Evolutionary conservation across 768 basidiomycete genomes (phyloP).

Genomic region (Auricularia heimuer): DNA sequence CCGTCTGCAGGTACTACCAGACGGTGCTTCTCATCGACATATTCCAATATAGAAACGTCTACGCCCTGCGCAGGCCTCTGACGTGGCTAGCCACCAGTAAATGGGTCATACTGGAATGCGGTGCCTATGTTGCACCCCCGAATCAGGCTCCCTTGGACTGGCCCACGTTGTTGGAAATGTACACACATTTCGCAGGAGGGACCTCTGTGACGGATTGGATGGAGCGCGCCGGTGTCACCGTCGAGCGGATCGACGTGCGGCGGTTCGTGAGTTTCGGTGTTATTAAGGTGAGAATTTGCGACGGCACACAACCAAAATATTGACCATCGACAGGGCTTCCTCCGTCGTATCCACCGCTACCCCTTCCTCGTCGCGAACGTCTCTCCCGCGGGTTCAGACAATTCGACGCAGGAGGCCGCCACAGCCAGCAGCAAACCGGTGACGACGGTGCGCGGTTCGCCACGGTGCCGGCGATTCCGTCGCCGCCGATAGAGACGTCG

Average conservation of each 20-base stretch:
- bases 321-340: constrained; percentile 53
- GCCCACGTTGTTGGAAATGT: constrained; percentile 78
- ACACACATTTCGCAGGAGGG: constrained; percentile 77
- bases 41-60: constrained; percentile 97
- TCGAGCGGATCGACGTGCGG: constrained; percentile 69
- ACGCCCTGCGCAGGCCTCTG: constrained; percentile 77
- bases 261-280: constrained; percentile 97
- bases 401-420: constrained; percentile 3
- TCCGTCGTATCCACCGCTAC: constrained; percentile 89
- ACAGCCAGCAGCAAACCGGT: neutral
- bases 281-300: constrained; percentile 61
- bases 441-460: neutral
- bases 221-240: constrained; percentile 50
- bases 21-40: constrained; percentile 95
- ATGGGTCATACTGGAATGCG: constrained; percentile 85
- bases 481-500: constrained; percentile 5
- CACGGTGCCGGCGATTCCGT: constrained; percentile 3
- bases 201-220: constrained; percentile 85
- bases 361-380: constrained; percentile 54
- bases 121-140: constrained; percentile 76
- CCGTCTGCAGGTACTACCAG: constrained; percentile 72
- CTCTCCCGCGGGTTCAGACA: constrained; percentile 15
- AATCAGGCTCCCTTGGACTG: constrained; percentile 58
- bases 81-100: constrained; percentile 79
- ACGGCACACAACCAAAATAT: neutral